phyloP scores from a whole-genome alignment of 2,329 filamentous ascomycete genomes.

The Nemania diffusa region DNA sequence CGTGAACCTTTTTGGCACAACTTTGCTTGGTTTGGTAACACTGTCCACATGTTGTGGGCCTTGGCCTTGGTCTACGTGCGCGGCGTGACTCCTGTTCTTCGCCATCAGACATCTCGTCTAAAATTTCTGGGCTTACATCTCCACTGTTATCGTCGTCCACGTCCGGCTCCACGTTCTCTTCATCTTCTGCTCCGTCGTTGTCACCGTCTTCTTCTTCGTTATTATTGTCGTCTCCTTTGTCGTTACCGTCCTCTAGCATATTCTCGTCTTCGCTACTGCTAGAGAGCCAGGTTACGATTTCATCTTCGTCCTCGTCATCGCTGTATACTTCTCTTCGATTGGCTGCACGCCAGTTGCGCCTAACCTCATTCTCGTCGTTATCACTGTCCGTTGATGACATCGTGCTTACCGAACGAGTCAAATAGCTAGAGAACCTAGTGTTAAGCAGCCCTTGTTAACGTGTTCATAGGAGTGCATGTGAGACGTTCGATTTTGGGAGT shows the following conservation, averaged over 20 bases:
- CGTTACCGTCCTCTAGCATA: neutral
- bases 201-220: too few species aligned
- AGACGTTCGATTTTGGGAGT: neutral
- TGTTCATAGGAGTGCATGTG: neutral
- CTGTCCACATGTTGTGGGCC: too few species aligned
- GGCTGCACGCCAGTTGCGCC: too few species aligned
- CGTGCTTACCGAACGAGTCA: neutral
- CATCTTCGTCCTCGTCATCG: neutral
- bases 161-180: neutral
- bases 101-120: constrained; percentile 4
- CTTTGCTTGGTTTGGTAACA: too few species aligned
- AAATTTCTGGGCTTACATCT: constrained; percentile 9
- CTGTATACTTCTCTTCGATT: neutral
- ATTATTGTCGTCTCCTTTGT: too few species aligned
- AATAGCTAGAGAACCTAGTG: neutral
- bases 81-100: too few species aligned
- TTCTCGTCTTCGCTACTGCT: neutral
- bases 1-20: too few species aligned
- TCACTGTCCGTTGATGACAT: constrained; percentile 13
- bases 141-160: constrained; percentile 6
- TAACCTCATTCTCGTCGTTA: neutral
- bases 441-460: neutral
- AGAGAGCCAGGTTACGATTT: neutral
- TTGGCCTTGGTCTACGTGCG: too few species aligned
- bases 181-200: too few species aligned